A percentile compares a stretch with the other conserved stretches of the same genome.
These are phyloP conservation scores for Dactylellina leptospora DNA, from an alignment of 2,329 filamentous ascomycete species.

Conservation along the genomic window DNA sequence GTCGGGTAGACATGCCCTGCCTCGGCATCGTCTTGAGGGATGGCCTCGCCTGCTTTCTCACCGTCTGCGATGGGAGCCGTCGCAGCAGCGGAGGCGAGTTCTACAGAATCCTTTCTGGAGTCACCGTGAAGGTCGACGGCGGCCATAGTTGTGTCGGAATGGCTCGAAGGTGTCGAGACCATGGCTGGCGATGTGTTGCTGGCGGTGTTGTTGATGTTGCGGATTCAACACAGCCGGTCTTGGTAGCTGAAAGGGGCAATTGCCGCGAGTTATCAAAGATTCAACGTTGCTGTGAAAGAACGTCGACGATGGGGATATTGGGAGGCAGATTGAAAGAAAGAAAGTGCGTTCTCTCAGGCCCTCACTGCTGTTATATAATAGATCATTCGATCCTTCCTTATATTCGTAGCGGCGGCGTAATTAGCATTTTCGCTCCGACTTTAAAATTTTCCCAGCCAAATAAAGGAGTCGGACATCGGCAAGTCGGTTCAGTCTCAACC, in stretches of 20 bases:
- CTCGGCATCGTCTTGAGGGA: constrained; percentile 12
- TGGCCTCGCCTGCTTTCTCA: constrained; percentile 15
- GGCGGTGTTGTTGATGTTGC: constrained; percentile 18
- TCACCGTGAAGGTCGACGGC: constrained; percentile 3
- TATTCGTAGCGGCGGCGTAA: constrained; percentile 8
- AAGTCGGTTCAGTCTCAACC: constrained; percentile 8
- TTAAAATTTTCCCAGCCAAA: constrained; percentile 16
- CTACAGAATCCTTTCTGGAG: constrained; percentile 11
- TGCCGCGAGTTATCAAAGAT: not conserved
- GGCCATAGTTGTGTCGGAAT: constrained; percentile 29
- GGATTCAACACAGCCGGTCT: not conserved
- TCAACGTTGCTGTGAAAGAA: not conserved
- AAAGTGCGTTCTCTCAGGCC: not conserved
- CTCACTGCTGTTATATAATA: constrained; percentile 13
- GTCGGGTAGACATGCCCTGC: constrained; percentile 35
- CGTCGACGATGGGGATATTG: not conserved
- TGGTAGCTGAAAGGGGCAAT: constrained; percentile 18
- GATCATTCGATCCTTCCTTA: constrained; percentile 5
- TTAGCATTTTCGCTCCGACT: not conserved
- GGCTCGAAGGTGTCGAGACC: constrained; percentile 31
- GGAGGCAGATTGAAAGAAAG: not conserved
- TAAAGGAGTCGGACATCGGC: constrained; percentile 25
- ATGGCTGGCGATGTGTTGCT: constrained; percentile 24
- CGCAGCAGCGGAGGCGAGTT: constrained; percentile 10
- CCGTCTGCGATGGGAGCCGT: not conserved